A percentile compares a stretch with the other conserved stretches of the same genome.
Conservation (phyloP, 352 stramenopile genomes). For the Phytophthora chlamydospora region DNA sequence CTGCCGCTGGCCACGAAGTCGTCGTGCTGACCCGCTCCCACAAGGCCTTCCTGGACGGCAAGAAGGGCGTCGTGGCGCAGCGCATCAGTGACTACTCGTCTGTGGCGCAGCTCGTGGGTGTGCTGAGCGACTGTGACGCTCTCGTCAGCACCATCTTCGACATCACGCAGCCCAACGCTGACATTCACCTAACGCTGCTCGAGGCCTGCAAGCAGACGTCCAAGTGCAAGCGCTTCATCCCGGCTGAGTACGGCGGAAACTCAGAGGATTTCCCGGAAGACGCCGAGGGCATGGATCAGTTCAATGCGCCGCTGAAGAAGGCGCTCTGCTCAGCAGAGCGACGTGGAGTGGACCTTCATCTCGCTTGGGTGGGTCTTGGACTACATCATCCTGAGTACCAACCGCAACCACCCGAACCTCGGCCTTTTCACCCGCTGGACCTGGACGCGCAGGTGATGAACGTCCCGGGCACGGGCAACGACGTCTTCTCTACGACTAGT, state of each 20-base stretch:
- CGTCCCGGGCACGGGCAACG: constrained; percentile 40
- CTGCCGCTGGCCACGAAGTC: constrained; percentile 34
- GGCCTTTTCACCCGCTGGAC: constrained; percentile 29
- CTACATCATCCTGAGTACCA: constrained; percentile 36
- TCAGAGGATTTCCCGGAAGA: constrained; percentile 33
- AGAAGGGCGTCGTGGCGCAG: constrained; percentile 37
- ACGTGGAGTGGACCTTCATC: constrained; percentile 47
- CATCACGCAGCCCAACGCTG: constrained; percentile 7
- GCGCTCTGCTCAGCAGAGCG: constrained; percentile 36
- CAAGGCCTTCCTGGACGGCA: constrained; percentile 44
- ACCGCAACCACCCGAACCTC: constrained; percentile 33
- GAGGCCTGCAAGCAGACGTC: constrained; percentile 40
- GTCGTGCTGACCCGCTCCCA: constrained; percentile 44
- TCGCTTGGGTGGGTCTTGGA: constrained; percentile 40
- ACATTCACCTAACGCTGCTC: constrained; percentile 32
- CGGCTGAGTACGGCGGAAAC: constrained; percentile 44
- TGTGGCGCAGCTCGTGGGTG: constrained; percentile 21
- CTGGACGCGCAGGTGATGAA: constrained; percentile 34
- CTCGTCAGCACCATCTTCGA: constrained; percentile 38
- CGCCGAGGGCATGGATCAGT: constrained; percentile 8
- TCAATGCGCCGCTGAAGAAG: constrained; percentile 21
- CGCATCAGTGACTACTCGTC: constrained; percentile 40
- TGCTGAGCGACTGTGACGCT: constrained; percentile 39
- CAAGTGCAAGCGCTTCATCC: constrained; percentile 58
- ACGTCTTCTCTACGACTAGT: constrained; percentile 32